Base-by-base conservation (phyloP, 345 rosid genomes). In the Arabidopsis arenosa region DNA sequence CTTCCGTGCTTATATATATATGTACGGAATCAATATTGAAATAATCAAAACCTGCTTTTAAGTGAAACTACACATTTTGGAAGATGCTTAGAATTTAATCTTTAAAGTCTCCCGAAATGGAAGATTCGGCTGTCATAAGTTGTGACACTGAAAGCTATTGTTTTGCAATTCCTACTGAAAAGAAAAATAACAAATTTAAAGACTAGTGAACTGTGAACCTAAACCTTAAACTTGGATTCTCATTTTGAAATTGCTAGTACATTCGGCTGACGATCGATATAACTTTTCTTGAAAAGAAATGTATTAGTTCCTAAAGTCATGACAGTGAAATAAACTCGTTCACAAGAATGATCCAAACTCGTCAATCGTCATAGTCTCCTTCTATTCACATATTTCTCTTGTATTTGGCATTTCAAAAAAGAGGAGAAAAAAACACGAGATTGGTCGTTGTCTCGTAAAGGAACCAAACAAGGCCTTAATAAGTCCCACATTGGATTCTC, bases 401-500 rank as follows among this genome's bases (percentile, higher is more conserved):
- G 3, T 60, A 40, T 39, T 60, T 60, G 65, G 47, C n/a, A 18
- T 40, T 40, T 11, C 17, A 13, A 3, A 30, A 45, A 9, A 14
- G 9, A 68, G 28, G 52, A 35, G 8, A 23, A 63, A 32, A 59
- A 23, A 44, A 47, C 67, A 28, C 35, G 76, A 81, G 78, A 26
- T 62, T 70, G 63, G 79, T 73, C 61, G 58, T 52, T 53, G 14
- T 74, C 48, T 48, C 78, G 53, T 65, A 30, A 58, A 67, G 66
- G 52, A 68, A 40, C 40, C 68, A 71, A 74, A 76, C 73, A 75
- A 64, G 21, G 68, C 56, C 36, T 48, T 51, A 80, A 79, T 51
- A 80, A 79, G 60, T 68, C 78, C 81, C 86, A 75, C 91, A 85
- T 85, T 70, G 91, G 87, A 87, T 87, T 85, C 86, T 81, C 72